These are phyloP conservation scores for Boletus patriciae DNA, from an alignment of 768 basidiomycete species.

Conservation along the genomic window DNA sequence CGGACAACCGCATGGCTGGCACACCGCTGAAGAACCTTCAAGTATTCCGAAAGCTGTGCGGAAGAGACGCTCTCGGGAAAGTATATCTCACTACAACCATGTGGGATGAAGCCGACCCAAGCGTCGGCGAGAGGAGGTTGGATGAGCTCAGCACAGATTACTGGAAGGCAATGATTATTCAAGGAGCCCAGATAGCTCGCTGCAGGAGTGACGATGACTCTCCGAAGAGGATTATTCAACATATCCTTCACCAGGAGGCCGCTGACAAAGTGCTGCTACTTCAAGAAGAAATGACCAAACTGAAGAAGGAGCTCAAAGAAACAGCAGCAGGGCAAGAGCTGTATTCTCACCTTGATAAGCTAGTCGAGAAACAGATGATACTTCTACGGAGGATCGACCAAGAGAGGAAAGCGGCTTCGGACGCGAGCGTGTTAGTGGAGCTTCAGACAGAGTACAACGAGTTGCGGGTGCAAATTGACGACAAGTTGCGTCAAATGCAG, in stretches of 20 bases:
- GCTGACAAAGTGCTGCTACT: not conserved
- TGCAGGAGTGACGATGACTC: constrained; percentile 12
- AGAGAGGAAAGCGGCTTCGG: constrained; percentile 5
- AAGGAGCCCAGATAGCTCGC: constrained; percentile 9
- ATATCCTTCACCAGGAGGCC: not conserved
- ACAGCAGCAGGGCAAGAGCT: constrained; percentile 9
- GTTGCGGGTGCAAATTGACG: constrained; percentile 3
- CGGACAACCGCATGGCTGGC: constrained; percentile 40
- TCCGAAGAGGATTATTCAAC: constrained; percentile 6
- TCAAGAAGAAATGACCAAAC: constrained; percentile 10
- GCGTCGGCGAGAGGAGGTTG: constrained; percentile 19
- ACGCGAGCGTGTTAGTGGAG: not conserved
- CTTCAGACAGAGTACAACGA: constrained; percentile 14
- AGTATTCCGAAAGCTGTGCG: constrained; percentile 33
- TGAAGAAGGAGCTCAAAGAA: constrained; percentile 8
- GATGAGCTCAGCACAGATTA: constrained; percentile 7
- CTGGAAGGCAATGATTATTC: constrained; percentile 10
- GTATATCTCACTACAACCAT: constrained; percentile 41
- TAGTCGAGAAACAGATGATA: constrained; percentile 8
- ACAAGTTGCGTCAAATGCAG: constrained; percentile 12
- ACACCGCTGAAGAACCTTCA: constrained; percentile 34
- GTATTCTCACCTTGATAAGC: constrained; percentile 4
- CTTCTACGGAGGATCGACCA: constrained; percentile 7
- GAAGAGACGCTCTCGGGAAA: constrained; percentile 29
- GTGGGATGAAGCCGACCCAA: constrained; percentile 35